Conservation (phyloP, 352 stramenopile genomes). For the Phytophthora hybrid region DNA sequence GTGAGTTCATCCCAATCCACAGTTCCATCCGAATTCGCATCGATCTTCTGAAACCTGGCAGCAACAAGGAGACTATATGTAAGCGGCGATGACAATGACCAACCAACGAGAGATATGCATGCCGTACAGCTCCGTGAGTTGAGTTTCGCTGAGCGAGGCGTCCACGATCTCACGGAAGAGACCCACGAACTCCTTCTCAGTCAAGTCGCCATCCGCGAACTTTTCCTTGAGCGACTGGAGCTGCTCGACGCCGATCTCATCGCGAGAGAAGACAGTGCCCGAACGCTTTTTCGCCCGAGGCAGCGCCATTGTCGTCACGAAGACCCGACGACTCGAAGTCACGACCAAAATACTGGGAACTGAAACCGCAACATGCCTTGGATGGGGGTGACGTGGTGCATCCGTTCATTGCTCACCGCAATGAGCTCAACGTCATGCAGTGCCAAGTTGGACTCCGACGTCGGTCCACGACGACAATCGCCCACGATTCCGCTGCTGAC, state of each 20-base stretch:
- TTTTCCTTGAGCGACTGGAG: slow-evolving; percentile 87
- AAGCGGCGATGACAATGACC: background rate
- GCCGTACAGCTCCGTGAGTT: slow-evolving; percentile 83
- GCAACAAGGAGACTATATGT: background rate
- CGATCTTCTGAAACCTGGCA: slow-evolving; percentile 87
- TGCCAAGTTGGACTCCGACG: too few species aligned
- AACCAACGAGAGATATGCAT: background rate
- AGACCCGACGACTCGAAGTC: background rate
- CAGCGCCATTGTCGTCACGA: slow-evolving; percentile 33
- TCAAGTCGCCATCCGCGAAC: slow-evolving; percentile 84
- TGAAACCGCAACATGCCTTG: slow-evolving; percentile 27
- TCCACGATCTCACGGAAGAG: slow-evolving; percentile 88
- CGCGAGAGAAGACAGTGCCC: slow-evolving; percentile 74
- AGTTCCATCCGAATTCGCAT: slow-evolving; percentile 86
- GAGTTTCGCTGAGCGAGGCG: slow-evolving; percentile 75
- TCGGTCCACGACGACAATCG: background rate
- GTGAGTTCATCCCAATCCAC: slow-evolving; percentile 93
- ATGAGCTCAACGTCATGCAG: too few species aligned
- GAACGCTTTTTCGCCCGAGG: slow-evolving; percentile 51
- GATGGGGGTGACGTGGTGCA: background rate
- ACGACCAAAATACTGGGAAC: slow-evolving; percentile 21
- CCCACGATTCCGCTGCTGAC: background rate
- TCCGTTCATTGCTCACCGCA: background rate
- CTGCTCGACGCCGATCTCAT: slow-evolving; percentile 85
- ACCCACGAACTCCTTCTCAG: slow-evolving; percentile 86